Conservation (phyloP, 345 rosid species). For the Durio zibethinus region DNA sequence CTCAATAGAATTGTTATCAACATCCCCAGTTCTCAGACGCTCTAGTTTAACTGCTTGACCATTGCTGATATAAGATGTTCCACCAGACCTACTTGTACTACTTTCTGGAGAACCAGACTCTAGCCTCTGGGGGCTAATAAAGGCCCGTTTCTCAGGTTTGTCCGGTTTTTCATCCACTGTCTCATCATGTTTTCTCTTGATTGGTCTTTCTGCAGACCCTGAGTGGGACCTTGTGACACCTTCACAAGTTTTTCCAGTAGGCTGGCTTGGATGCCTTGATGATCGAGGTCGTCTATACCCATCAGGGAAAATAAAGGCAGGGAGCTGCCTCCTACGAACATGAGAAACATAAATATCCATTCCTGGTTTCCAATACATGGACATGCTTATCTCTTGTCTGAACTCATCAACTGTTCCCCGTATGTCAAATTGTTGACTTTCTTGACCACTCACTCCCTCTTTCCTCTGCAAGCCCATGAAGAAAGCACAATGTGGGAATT, state of each 20-base stretch:
- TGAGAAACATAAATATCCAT: conserved; percentile 64
- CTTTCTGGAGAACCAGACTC: conserved; percentile 43
- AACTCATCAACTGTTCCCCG: conserved; percentile 63
- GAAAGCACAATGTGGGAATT: conserved; percentile 52
- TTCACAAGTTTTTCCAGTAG: conserved; percentile 40
- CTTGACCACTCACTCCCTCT: conserved; percentile 54
- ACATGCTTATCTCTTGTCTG: conserved; percentile 48
- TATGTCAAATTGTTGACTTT: conserved; percentile 69
- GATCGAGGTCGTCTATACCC: conserved; percentile 47
- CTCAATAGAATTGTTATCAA: conserved; percentile 13
- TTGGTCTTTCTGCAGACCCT: conserved; percentile 41
- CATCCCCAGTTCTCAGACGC: conserved; percentile 19
- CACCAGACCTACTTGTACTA: conserved; percentile 30
- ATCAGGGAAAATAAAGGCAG: conserved; percentile 60
- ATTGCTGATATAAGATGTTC: conserved; percentile 31
- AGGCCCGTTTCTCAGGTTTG: conserved; percentile 47
- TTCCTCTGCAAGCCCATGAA: conserved; percentile 74
- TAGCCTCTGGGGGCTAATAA: conserved; percentile 42
- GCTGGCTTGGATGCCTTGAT: conserved; percentile 43
- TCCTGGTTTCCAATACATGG: conserved; percentile 67
- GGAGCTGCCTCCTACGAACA: conserved; percentile 63
- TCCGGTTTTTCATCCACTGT: conserved; percentile 34
- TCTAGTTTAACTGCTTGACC: conserved; percentile 27
- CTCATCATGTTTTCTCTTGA: conserved; percentile 45
- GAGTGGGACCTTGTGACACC: conserved; percentile 31